Conservation (phyloP, 2,329 filamentous ascomycete species). For the Paraphoma chrysanthemicola region DNA sequence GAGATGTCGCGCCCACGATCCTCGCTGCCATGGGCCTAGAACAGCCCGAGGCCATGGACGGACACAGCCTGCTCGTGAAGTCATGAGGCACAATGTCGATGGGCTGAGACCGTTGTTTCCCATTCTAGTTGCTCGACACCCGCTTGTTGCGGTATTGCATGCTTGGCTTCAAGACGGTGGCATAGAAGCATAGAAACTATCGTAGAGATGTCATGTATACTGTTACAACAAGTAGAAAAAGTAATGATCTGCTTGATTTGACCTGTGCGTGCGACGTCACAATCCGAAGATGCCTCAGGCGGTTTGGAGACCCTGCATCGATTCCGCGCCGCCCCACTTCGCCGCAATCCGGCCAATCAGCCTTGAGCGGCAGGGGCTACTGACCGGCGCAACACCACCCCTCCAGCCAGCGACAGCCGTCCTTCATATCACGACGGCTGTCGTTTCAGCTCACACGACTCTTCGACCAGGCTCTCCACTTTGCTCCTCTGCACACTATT, state of each 20-base stretch:
- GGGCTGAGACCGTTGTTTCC: neutral
- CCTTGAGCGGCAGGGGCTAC: constrained; percentile 1
- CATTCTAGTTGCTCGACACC: too few relatives aligned
- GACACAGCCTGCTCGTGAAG: constrained; percentile 82
- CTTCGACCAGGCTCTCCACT: neutral
- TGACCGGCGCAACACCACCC: constrained; percentile 9
- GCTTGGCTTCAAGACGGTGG: neutral
- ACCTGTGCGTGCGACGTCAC: neutral
- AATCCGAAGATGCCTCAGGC: neutral
- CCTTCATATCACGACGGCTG: neutral
- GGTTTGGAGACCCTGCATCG: neutral
- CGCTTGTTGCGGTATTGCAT: neutral
- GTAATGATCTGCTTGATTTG: neutral
- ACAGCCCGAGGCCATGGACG: constrained; percentile 91
- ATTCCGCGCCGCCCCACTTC: neutral
- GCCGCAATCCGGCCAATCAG: constrained; percentile 6
- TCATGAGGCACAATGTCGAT: constrained; percentile 46
- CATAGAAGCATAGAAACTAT: neutral
- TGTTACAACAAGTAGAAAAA: too few relatives aligned
- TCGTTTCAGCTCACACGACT: neutral
- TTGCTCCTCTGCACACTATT: neutral
- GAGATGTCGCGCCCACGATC: constrained; percentile 95
- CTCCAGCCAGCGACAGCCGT: neutral
- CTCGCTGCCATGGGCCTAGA: constrained; percentile 89
- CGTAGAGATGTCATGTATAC: neutral